Evolutionary conservation across 768 basidiomycete genomes (phyloP).

Genomic region (Kwoniella dejecticola): DNA sequence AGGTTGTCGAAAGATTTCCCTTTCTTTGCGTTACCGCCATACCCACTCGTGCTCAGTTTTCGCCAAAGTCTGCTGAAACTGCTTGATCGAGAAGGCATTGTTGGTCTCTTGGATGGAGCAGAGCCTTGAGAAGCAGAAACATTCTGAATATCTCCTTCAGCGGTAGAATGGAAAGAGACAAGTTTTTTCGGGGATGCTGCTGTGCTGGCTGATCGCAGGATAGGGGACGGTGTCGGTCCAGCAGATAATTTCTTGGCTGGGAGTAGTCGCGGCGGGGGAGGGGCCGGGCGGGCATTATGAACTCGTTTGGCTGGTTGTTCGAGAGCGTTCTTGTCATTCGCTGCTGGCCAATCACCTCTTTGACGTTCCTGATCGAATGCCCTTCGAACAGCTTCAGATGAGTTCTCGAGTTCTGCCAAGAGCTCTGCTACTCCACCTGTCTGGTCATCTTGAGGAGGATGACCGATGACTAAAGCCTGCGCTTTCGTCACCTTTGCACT

Average conservation of each 20-base stretch:
- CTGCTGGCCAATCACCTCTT: constrained; percentile 10
- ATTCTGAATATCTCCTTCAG: too few relatives aligned
- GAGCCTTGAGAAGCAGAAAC: too few relatives aligned
- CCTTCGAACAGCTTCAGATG: constrained; percentile 3
- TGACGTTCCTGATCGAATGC: constrained; percentile 5
- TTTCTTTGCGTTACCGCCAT: constrained; percentile 1
- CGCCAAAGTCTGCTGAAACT: constrained; percentile 21
- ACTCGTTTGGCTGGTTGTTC: neutral
- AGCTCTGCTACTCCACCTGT: neutral
- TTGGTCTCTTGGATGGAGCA: constrained; percentile 1
- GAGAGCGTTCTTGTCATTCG: neutral
- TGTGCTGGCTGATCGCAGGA: constrained; percentile 1
- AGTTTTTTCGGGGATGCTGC: constrained; percentile 6
- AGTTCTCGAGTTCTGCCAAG: neutral
- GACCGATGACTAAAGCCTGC: neutral
- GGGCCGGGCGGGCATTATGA: constrained; percentile 4
- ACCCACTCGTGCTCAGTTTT: constrained; percentile 12
- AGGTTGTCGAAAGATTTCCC: constrained; percentile 1
- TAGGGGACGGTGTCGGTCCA: constrained; percentile 1
- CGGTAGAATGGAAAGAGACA: constrained; percentile 8
- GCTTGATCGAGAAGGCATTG: constrained; percentile 9
- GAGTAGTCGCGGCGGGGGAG: neutral
- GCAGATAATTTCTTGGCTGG: neutral
- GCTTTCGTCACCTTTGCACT: constrained; percentile 9
- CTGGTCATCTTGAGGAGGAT: neutral